Evolutionary conservation across 1,139 yeast genomes (phyloP), one percentile per base, ranked within the genome.

Genomic region (Hansenula lynferdii): DNA sequence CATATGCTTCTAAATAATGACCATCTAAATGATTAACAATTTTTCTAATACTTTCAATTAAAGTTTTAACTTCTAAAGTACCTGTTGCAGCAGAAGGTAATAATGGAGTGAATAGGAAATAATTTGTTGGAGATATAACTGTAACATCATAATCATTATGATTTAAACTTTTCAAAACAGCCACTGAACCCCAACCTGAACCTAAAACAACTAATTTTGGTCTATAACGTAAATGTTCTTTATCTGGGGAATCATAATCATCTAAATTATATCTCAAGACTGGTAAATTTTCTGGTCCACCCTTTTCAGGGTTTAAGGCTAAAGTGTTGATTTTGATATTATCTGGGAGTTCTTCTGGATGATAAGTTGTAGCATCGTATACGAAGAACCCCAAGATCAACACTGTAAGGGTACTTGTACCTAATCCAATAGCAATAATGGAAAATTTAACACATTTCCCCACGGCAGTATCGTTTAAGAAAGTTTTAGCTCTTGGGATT

Each of bases 261-360:
- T 78, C 85, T 38, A 79, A 58, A 43, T 69, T 70, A 28, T 70
- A 65, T 28, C 66, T 66, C 41, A 76, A 62, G 26, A 79, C 72
- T 2, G 84, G 85, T 39, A 80, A 58, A 48, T 79, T 77, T 53
- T 79, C 81, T 19, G 85, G 85, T 1, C 86, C 86, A 6, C 85
- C 85, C n/a, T 54, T 55, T 25, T 64, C 61, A 17, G 85, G 84
- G 34, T 66, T 52, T 31, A 78, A 53, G 0, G 84, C 81, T 20
- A 66, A 60, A 15, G 61, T 56, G 7, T 80, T 72, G 18, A 79
- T 70, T 19, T 57, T 61, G 34, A 72, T 61, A 22, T 57, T 57
- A 7, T 58, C 61, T 26, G 64, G 59, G 11, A 65, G 54, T 8
- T 60, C 64, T 21, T 65, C 63, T 10, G 64, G 63, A 16, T 61